Conservation (phyloP, 2,329 filamentous ascomycete genomes). For the Monosporascus cannonballus region DNA sequence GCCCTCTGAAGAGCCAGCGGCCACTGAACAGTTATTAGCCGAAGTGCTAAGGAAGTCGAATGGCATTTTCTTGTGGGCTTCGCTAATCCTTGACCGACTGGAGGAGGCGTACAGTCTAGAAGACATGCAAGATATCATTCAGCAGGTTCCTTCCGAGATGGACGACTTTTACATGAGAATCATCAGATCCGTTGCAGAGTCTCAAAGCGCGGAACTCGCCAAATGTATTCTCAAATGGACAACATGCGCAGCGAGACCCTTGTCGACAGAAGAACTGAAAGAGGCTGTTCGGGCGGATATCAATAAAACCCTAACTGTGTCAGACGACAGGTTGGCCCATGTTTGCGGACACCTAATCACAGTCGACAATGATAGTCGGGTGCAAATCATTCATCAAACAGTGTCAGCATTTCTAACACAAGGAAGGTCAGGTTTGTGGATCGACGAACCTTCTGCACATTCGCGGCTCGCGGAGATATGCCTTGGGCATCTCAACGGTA, state of each 20-base stretch:
- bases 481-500: background rate
- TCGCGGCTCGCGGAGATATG: background rate
- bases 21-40: constrained; percentile 7
- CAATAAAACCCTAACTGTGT: background rate
- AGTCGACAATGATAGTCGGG: background rate
- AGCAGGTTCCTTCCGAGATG: constrained; percentile 17
- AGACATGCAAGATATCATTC: constrained; percentile 14
- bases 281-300: constrained; percentile 4
- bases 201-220: constrained; percentile 6
- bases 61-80: constrained; percentile 20
- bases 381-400: constrained; percentile 3
- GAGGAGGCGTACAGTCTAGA: constrained; percentile 16
- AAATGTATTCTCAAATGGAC: constrained; percentile 8
- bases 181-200: constrained; percentile 7
- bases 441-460: constrained; percentile 1
- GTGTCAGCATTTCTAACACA: constrained; percentile 1
- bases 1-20: background rate
- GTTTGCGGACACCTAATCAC: constrained; percentile 3
- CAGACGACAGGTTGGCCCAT: background rate
- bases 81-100: constrained; percentile 12
- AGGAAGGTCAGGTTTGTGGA: background rate
- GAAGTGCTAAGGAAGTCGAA: constrained; percentile 17
- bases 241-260: background rate
- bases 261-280: background rate
- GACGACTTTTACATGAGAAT: constrained; percentile 17